Percentiles rank a stretch among this genome's conserved stretches.
Evolutionary conservation across 78 protist species (phyloP).

Genomic region (slime mould (Dictyostelium discoideum)): DNA sequence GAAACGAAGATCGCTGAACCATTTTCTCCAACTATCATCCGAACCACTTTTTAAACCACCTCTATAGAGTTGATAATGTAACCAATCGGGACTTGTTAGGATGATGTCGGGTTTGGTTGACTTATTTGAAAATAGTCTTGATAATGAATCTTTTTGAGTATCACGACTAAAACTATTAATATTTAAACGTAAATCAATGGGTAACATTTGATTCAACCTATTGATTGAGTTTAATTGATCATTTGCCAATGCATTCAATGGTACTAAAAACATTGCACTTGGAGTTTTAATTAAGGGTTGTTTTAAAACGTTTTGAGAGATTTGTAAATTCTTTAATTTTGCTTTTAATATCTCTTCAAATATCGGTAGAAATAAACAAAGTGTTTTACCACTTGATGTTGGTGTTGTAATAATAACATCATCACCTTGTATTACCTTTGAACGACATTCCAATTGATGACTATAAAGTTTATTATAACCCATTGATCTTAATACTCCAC

Average conservation of each 20-base stretch:
- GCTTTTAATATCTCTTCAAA: slow-evolving; percentile 39
- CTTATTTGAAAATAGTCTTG: not conserved
- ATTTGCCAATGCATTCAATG: slow-evolving; percentile 81
- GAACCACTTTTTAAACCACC: slow-evolving; percentile 2
- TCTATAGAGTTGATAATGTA: slow-evolving; percentile 55
- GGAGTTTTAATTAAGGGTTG: not conserved
- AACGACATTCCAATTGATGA: slow-evolving; percentile 57
- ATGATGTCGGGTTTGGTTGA: slow-evolving; percentile 30
- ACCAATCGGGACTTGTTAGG: slow-evolving; percentile 80
- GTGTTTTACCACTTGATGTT: slow-evolving; percentile 80
- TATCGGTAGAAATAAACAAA: slow-evolving; percentile 60
- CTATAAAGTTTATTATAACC: slow-evolving; percentile 7
- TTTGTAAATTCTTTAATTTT: not conserved
- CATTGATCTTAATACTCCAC: slow-evolving; percentile 17
- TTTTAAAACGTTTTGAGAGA: not conserved
- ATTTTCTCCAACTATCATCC: slow-evolving; percentile 23
- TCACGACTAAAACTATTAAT: slow-evolving; percentile 31
- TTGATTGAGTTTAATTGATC: slow-evolving; percentile 59
- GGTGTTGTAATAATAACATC: slow-evolving; percentile 79
- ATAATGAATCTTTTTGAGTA: not conserved
- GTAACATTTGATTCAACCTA: slow-evolving; percentile 6
- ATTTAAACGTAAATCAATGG: not conserved
- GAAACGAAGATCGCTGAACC: slow-evolving; percentile 36
- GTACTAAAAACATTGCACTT: slow-evolving; percentile 75
- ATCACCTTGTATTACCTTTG: not conserved